Conservation (phyloP, 139 green algal genomes). For the Haematococcus sp. region DNA sequence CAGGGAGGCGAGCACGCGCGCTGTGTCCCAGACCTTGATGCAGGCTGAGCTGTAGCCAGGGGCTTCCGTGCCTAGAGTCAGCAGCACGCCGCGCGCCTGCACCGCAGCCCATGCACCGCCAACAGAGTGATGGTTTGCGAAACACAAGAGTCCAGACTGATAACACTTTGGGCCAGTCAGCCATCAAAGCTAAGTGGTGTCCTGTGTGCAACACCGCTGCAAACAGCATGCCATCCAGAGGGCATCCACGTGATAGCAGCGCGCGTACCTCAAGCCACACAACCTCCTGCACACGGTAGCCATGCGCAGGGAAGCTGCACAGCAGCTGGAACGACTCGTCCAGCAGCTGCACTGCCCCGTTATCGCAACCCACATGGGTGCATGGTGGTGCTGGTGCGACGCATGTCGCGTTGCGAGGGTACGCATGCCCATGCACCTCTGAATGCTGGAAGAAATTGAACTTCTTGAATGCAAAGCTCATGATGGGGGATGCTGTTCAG, state of each 20-base stretch:
- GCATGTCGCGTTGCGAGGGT: conserved; percentile 49
- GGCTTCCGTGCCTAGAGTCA: conserved; percentile 53
- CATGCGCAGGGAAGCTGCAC: conserved; percentile 36
- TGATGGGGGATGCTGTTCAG: too few relatives aligned
- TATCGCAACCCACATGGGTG: conserved; percentile 58
- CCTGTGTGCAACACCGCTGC: too few relatives aligned
- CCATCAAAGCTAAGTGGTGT: too few relatives aligned
- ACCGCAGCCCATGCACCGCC: not conserved
- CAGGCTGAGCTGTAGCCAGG: conserved; percentile 47
- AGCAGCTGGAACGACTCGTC: conserved; percentile 27
- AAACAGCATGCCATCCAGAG: too few relatives aligned
- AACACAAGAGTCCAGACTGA: too few relatives aligned
- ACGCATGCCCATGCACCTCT: conserved; percentile 29
- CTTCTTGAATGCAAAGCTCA: conserved; percentile 70
- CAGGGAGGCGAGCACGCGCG: not conserved
- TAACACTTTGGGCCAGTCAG: too few relatives aligned
- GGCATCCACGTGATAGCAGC: too few relatives aligned
- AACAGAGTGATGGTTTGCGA: too few relatives aligned
- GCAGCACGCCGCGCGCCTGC: conserved; percentile 26
- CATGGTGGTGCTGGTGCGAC: conserved; percentile 14
- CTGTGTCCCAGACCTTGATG: conserved; percentile 57
- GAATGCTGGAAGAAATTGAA: conserved; percentile 72
- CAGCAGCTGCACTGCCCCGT: conserved; percentile 47
- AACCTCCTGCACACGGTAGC: conserved; percentile 43
- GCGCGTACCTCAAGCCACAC: conserved; percentile 35